Base-by-base conservation (phyloP, 2,329 filamentous ascomycete species). In the Tolypocladium pustulatum region DNA sequence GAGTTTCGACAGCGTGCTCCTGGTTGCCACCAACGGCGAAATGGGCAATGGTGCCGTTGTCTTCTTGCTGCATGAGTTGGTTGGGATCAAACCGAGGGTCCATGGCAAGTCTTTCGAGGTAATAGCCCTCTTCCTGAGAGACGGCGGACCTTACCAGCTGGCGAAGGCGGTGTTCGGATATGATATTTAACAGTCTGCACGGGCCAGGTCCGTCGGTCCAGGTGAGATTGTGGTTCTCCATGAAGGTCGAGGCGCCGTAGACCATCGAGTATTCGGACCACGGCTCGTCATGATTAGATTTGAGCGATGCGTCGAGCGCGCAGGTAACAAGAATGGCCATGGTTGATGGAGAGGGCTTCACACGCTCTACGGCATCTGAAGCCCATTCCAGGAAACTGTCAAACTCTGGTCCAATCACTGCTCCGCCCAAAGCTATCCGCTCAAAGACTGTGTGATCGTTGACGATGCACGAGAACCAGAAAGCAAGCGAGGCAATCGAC, bases 71-170 rank as follows among this genome's bases (percentile, higher is more conserved):
- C 8, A 63, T 64, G 3, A 56, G 53, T 3, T 68, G 59, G 27
- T 72, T 65, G 3, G 66, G 64, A n/a, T 71, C 57, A 34, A 73
- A 73, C 9, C 70, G 65, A 0, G 65, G 62, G 57, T 73, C 70
- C 12, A 61, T 59, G 1, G 61, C 60, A 1, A 73, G 63, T 1
- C 71, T 67, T 27, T 65, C 58, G 15, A 73, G 57, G 22, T 66
- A 61, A 4, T 63, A 41, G 6, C 57, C 53, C 54, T 68, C 63
- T 30, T 64, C 61, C 20, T 69, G 61, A n/a, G 70, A 34, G n/a
- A 73, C 60, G 9, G 67, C 58, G 32, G 64, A 58, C 15, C 65
- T 60, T 25, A 69, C 59, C n/a, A 66, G 58, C 12, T 59, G 57
- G 15, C 61, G 54, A 36, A 69, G 69, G 12, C 56, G 57, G 0